phyloP scores from a whole-genome alignment of 208 protist species.

The Trypanosoma cruzi region DNA sequence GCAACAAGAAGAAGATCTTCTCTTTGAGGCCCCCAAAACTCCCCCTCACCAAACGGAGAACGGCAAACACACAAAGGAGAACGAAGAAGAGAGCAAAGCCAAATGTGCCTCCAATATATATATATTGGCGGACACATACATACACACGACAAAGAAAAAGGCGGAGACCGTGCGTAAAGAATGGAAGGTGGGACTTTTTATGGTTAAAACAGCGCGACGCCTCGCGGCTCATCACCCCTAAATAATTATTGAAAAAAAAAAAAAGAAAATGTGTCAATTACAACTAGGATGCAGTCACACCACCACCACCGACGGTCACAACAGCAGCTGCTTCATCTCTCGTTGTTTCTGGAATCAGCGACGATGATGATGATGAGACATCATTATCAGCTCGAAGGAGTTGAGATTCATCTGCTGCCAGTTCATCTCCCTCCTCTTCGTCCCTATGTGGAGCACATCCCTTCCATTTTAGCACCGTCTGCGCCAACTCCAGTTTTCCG shows the following conservation, averaged over 20 bases:
- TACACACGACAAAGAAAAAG: neutral
- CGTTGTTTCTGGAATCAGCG: neutral
- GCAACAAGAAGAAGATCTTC: too few relatives aligned
- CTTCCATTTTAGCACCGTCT: slow-evolving; percentile 88
- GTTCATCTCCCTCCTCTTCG: slow-evolving; percentile 21
- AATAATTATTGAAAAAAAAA: neutral
- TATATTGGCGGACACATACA: neutral
- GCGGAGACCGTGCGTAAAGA: too few relatives aligned
- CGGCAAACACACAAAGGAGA: neutral
- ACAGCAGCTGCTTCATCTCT: neutral
- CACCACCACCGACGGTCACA: neutral
- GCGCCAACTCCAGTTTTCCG: slow-evolving; percentile 85
- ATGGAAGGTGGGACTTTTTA: neutral
- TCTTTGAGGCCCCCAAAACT: too few relatives aligned
- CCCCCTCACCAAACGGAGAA: neutral
- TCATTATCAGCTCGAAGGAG: neutral
- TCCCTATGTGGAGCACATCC: slow-evolving; percentile 24
- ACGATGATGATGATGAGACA: neutral
- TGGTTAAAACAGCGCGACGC: too few relatives aligned
- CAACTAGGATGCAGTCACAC: neutral
- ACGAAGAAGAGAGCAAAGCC: neutral
- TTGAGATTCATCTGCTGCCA: neutral
- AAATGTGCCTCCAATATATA: neutral
- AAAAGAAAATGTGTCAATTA: neutral
- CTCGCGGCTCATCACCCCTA: neutral